A percentile compares a stretch with the other conserved stretches of the same genome.
Evolutionary conservation across 345 rosid genomes (phyloP).

Genomic region (Abelmoschus esculentus): DNA sequence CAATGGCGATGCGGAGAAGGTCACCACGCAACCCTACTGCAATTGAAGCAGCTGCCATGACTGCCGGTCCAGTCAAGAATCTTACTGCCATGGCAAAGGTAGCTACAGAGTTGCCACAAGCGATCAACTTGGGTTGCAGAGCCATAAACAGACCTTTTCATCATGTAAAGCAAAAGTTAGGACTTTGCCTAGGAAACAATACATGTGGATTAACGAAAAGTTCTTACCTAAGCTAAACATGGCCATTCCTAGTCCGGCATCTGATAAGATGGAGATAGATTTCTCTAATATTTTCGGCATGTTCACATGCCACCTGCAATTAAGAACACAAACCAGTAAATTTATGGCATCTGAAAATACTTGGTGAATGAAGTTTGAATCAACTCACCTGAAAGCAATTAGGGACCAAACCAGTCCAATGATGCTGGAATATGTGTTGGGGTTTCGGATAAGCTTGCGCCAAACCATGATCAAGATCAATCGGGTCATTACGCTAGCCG

Average conservation of each 20-base stretch:
- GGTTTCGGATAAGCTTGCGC: slow-evolving; percentile 91
- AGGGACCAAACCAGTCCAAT: slow-evolving; percentile 87
- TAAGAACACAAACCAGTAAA: slow-evolving; percentile 4
- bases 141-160: slow-evolving; percentile 90
- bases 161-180: not conserved
- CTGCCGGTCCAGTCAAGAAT: slow-evolving; percentile 90
- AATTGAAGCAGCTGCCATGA: slow-evolving; percentile 80
- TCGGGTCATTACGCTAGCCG: slow-evolving; percentile 90
- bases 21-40: slow-evolving; percentile 73
- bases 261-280: slow-evolving; percentile 89
- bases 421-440: slow-evolving; percentile 94
- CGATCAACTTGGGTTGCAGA: slow-evolving; percentile 88
- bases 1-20: slow-evolving; percentile 81
- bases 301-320: slow-evolving; percentile 73
- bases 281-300: slow-evolving; percentile 73
- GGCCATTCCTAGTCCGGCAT: slow-evolving; percentile 99
- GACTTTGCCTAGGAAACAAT: not conserved
- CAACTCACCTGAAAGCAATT: slow-evolving; percentile 59
- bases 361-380: not conserved
- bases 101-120: slow-evolving; percentile 87
- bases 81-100: slow-evolving; percentile 82
- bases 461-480: slow-evolving; percentile 94
- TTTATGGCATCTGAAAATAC: too few species aligned
- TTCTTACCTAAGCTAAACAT: slow-evolving; percentile 90
- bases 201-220: not conserved